Evolutionary conservation across 2,329 filamentous ascomycete genomes (phyloP), one percentile per base, ranked within the genome.

Genomic region (Aspergillus ustus): DNA sequence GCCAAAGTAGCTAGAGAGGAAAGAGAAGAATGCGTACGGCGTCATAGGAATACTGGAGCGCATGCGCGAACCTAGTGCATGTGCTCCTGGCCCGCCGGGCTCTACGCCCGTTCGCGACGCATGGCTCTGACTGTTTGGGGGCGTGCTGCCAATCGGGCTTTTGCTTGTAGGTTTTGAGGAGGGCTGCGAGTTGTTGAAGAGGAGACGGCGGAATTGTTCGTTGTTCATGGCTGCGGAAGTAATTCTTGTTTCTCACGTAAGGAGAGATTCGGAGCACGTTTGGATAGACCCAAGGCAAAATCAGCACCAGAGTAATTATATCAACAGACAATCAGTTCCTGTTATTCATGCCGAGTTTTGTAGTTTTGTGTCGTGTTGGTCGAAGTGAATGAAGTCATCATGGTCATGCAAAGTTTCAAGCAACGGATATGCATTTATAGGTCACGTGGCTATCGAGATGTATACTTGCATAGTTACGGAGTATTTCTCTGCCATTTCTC

Each of bases 21-120:
- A 44, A 29, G 8, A 44, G 6, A 40, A 43, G 22, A 25, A 17
- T 19, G 82, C 88, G 70, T 84, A 93, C 89, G 94, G 94, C 52
- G 94, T 97, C 94, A 97, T 97, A 60, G 92, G 92, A 64, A 97
- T 94, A 76, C 87, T 94, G 37, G 91, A 86, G 67, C 88, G 87
- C 78, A 91, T 88, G 71, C 90, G 86, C 61, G 92, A 95, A 22
- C 93, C 93, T 60, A 96, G 83, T 4, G 87, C 78, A 52, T 17
- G 20, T 20, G 11, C 34, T 15, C 11, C 28, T 22, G 44, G 44
- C 3, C 80, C 79, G 51, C 6, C 25, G 25, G 25, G 25, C 25
- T 3, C 6, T 4, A 5, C 4, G 25, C 83, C 79, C 62, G 68
- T 75, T 52, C 80, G 73, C 65, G 62, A 50, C 28, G 28, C 28